Base-by-base conservation (phyloP, 345 rosid genomes). In the Gossypium rotundifolium region DNA sequence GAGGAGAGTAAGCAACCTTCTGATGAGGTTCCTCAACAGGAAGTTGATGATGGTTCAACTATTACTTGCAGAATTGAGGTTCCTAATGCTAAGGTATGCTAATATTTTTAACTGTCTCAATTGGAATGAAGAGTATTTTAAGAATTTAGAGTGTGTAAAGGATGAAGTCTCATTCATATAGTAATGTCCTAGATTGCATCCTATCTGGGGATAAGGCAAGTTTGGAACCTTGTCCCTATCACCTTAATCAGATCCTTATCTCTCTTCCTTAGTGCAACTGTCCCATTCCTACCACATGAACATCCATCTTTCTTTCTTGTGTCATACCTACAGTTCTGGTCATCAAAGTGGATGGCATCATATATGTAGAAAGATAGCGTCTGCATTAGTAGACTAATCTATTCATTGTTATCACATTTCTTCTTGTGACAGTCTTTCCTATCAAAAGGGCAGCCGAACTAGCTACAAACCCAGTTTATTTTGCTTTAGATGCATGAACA, bases 51-150 rank as follows among this genome's bases (percentile, higher is more conserved):
- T 9, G 57, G 71, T 4, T 83, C 81, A 62, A 78, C 83, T 59
- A 77, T 78, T 44, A 70, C 87, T 18, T 90, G 89, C 10, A 84
- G 73, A 80, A 86, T 92, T 22, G 91, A 92, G 63, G 94, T 92
- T 76, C 98, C 98, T 3, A 94, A 92, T 72, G 86, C 93, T 57
- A 94, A 92, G 93, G 98, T 89, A 59, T 25, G 77, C 9, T 66
- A 51, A 18, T 29, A 40, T 65, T 17, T 4, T 4, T 9, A 57
- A 38, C 66, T 10, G n/a, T 54, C 59, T 44, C 64, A 54, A 1
- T 40, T 4, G 9, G 1, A 25, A 20, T 8, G 2, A 25, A 25
- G 27, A 25, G 27, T 25, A 51, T 51, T 51, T 51, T 51, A 51
- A 16, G 20, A 51, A 51, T 51, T 51, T 51, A 25, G 27, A 51